Evolutionary conservation across 2,329 filamentous ascomycete genomes (phyloP), one percentile per base, ranked within the genome.

Genomic region (Dichotomopilus funicola): DNA sequence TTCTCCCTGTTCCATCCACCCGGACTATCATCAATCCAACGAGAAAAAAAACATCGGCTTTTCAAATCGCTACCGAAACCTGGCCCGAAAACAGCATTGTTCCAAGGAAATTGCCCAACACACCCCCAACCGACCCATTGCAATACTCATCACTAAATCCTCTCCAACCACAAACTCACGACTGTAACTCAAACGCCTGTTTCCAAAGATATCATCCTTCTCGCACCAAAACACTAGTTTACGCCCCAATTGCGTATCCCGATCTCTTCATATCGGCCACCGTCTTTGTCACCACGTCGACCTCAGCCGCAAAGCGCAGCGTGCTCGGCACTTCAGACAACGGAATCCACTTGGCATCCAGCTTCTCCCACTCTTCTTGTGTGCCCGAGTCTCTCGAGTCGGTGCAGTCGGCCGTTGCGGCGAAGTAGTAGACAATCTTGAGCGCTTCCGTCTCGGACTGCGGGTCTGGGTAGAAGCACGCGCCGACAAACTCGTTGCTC

Each of bases 371-470:
- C 9, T 58, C 54, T 42, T 72, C 67, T 53, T 66, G 68, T 5
- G 66, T 69, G 11, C 59, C 62, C 6, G 49, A 52, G 34, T 63
- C 66, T 3, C 63, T 63, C 3, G 49, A 37, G 4, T 53, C 55
- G 1, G 62, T 62, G 7, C 68, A 70, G 56, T 68, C 65, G 0
- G 62, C 66, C 40, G 64, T 63, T 6, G 72, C 73, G 2, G 70
- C 71, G 52, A 67, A 75, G 64, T 68, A 75, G 59, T 71, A 74
- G 3, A 73, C 68, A 9, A 70, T 66, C 65, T 75, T 75, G 51
- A 69, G 64, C 6, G 70, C 68, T 1, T 67, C 66, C 9, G 63
- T 64, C 2, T 63, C 61, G 0, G 69, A 69, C 55, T 66, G 62
- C 8, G 68, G 64, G 55, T 74, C 72, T 0, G 66, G 66, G 49